These are phyloP conservation scores for Dictyostelium capitatum DNA, from an alignment of 78 protist genomes.

Conservation along the genomic window DNA sequence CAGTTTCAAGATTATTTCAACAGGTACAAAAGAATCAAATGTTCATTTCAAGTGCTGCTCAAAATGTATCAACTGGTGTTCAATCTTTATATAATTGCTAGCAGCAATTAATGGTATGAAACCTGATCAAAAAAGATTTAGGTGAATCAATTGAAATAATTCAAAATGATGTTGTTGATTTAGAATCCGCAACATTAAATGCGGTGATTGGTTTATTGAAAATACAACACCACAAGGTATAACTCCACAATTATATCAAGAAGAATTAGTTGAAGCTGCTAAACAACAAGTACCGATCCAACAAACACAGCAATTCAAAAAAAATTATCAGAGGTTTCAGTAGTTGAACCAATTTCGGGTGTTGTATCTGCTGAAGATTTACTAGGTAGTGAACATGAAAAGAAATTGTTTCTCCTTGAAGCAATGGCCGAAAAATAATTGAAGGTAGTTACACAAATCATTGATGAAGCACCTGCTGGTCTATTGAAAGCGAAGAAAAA, in stretches of 20 bases:
- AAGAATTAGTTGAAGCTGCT: constrained; percentile 78
- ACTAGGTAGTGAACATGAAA: constrained; percentile 83
- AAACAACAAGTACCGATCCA: constrained; percentile 68
- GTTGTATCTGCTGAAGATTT: constrained; percentile 77
- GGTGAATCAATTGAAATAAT: constrained; percentile 80
- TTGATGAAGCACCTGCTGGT: constrained; percentile 80
- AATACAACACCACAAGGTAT: constrained; percentile 84
- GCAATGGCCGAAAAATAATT: constrained; percentile 84
- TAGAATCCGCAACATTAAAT: constrained; percentile 76
- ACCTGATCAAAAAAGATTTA: constrained; percentile 74
- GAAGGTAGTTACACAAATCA: constrained; percentile 65
- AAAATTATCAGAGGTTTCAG: constrained; percentile 64
- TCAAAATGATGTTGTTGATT: constrained; percentile 76
- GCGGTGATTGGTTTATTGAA: constrained; percentile 78
- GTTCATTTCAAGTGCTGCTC: constrained; percentile 55
- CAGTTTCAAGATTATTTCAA: constrained; percentile 35
- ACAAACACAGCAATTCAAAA: constrained; percentile 35
- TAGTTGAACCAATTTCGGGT: constrained; percentile 41
- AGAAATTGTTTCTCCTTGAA: constrained; percentile 80
- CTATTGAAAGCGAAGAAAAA: constrained; percentile 74
- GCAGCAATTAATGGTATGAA: constrained; percentile 77
- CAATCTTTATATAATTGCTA: constrained; percentile 47
- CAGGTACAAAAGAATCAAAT: constrained; percentile 69
- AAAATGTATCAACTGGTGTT: constrained; percentile 59
- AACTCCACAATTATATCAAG: constrained; percentile 75